Percentiles rank a stretch among this genome's conserved stretches.
Evolutionary conservation across 805 yeast species (phyloP).

Genomic region (Starmerella bombicola): DNA sequence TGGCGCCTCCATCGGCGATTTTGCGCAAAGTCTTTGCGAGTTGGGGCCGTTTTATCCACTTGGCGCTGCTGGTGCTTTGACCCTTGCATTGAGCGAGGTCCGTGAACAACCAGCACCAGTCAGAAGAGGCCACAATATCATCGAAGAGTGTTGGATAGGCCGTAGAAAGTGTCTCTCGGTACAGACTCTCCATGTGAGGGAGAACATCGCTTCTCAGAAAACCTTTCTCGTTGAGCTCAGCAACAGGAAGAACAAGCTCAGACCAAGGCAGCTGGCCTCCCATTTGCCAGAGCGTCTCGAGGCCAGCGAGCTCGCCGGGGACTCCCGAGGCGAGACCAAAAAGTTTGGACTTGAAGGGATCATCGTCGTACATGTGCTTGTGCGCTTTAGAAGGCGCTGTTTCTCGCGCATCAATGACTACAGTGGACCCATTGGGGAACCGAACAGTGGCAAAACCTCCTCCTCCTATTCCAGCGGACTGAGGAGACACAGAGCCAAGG

Average conservation of each 20-base stretch:
- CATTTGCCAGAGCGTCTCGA: constrained; percentile 43
- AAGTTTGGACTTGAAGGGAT: constrained; percentile 39
- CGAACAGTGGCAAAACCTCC: constrained; percentile 62
- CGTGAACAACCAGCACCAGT: constrained; percentile 27
- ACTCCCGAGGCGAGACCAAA: constrained; percentile 85
- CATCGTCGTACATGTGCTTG: constrained; percentile 50
- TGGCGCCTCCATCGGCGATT: constrained; percentile 67
- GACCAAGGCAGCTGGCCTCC: constrained; percentile 64
- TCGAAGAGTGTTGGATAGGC: constrained; percentile 19
- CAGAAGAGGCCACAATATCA: constrained; percentile 12
- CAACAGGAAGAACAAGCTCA: constrained; percentile 64
- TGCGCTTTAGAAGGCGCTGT: constrained; percentile 58
- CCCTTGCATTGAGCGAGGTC: constrained; percentile 9
- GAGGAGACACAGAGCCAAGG: constrained; percentile 70
- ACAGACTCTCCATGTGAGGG: constrained; percentile 32
- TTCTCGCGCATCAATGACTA: constrained; percentile 77
- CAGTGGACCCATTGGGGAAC: constrained; percentile 35
- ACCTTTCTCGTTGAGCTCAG: constrained; percentile 51
- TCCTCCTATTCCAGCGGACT: constrained; percentile 86
- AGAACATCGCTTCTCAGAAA: constrained; percentile 42
- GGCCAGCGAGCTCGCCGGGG: constrained; percentile 85
- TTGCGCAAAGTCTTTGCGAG: constrained; percentile 54
- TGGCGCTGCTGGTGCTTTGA: background rate
- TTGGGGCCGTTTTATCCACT: constrained; percentile 34
- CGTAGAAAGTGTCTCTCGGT: constrained; percentile 24